Percentiles rank a stretch among this genome's conserved stretches.
These are phyloP conservation scores for Serendipita sp. DNA, from an alignment of 768 basidiomycete genomes.

Conservation along the genomic window DNA sequence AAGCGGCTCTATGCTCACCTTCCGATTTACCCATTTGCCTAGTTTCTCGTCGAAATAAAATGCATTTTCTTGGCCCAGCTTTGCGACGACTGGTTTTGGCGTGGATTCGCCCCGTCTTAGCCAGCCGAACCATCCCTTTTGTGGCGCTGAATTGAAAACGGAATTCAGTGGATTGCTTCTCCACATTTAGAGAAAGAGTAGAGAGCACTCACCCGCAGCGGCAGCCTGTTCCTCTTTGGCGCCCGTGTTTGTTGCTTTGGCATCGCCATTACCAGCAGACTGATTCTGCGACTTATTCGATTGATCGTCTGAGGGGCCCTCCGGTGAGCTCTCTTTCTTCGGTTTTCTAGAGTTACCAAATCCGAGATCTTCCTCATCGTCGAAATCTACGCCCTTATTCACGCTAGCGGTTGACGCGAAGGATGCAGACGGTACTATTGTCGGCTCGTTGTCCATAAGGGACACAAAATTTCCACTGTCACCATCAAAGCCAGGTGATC, in stretches of 20 bases:
- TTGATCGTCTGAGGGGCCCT: conserved; percentile 17
- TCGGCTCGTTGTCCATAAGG: conserved; percentile 52
- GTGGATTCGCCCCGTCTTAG: conserved; percentile 39
- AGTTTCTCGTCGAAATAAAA: conserved; percentile 94
- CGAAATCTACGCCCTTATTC: conserved; percentile 19
- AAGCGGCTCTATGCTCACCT: conserved; percentile 66
- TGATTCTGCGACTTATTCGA: conserved; percentile 11
- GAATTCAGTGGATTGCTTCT: neutral
- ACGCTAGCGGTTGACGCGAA: conserved; percentile 25
- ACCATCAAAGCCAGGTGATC: conserved; percentile 31
- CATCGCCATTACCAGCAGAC: conserved; percentile 8
- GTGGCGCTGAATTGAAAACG: neutral
- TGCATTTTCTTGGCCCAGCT: conserved; percentile 74
- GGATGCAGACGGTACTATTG: conserved; percentile 13
- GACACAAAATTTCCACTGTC: conserved; percentile 57
- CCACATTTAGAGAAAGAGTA: conserved; percentile 6
- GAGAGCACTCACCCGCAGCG: conserved; percentile 15
- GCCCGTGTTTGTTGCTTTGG: neutral
- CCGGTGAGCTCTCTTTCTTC: conserved; percentile 21
- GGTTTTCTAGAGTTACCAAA: conserved; percentile 53
- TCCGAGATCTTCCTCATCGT: conserved; percentile 78
- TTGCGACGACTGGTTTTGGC: conserved; percentile 73
- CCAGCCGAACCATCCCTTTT: conserved; percentile 36
- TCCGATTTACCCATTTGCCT: conserved; percentile 93
- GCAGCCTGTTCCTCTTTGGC: neutral